Evolutionary conservation across 164 flowering plant genomes (phyloP).

Genomic region (Amborella trichopoda): DNA sequence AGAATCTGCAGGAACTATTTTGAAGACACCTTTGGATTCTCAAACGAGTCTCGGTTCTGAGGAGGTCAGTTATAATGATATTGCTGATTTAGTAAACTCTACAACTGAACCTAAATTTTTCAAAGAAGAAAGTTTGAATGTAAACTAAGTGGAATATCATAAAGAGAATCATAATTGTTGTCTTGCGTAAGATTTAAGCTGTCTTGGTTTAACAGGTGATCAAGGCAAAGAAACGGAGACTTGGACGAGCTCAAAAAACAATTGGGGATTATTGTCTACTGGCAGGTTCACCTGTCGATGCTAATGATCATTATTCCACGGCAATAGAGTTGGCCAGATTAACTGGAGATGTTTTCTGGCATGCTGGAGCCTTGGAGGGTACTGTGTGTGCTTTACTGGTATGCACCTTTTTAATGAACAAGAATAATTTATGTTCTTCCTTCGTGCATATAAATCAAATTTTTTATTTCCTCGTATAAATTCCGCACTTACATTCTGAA

Average conservation of each 20-base stretch:
- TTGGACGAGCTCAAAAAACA: constrained; percentile 96
- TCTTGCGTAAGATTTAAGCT: no score
- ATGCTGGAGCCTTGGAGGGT: constrained; percentile 97
- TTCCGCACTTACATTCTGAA: background rate
- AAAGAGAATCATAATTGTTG: no score
- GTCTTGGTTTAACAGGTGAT: no score
- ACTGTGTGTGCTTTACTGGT: constrained; percentile 97
- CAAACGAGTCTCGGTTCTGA: constrained; percentile 99
- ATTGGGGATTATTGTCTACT: constrained; percentile 95
- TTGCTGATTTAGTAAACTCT: no score
- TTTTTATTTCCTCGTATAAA: background rate
- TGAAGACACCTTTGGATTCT: constrained; percentile 98
- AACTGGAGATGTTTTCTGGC: constrained; percentile 96
- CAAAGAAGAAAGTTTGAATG: no score
- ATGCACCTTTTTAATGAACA: constrained; percentile 4
- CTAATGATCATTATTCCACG: constrained; percentile 95
- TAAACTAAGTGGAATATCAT: no score
- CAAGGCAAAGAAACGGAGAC: constrained; percentile 89
- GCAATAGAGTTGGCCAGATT: constrained; percentile 90
- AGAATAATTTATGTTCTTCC: no score
- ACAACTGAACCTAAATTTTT: no score
- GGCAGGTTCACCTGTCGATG: constrained; percentile 99
- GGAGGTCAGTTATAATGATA: constrained; percentile 97
- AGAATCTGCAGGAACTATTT: constrained; percentile 91
- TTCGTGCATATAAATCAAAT: background rate